phyloP scores from a whole-genome alignment of 163 green algal genomes.

The Chlamydomonas reinhardtii region DNA sequence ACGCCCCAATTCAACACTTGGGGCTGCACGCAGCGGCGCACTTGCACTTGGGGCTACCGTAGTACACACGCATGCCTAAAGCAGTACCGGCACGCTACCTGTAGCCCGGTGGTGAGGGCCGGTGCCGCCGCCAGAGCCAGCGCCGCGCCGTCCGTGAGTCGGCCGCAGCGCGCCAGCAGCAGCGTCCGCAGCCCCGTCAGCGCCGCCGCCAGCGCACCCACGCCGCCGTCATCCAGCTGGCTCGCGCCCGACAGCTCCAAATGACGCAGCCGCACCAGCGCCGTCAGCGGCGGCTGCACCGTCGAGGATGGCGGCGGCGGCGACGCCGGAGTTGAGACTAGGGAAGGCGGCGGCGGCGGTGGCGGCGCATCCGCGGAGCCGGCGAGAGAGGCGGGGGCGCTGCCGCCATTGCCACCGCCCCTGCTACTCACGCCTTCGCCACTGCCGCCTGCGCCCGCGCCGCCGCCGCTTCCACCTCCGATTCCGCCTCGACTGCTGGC shows the following conservation, averaged over 20 bases:
- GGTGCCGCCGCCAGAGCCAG: background rate
- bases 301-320: no score
- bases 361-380: no score
- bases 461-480: background rate
- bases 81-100: background rate
- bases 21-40: no score
- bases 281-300: conserved; percentile 39
- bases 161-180: conserved; percentile 48
- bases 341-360: no score
- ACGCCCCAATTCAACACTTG: no score
- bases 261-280: conserved; percentile 39
- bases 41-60: no score
- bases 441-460: background rate
- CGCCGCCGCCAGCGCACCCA: conserved; percentile 39
- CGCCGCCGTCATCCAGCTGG: conserved; percentile 34
- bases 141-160: conserved; percentile 18
- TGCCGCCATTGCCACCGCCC: background rate
- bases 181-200: conserved; percentile 43
- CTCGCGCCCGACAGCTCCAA: conserved; percentile 55
- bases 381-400: background rate
- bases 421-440: background rate
- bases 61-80: no score
- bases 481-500: background rate
- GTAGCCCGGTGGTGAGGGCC: background rate
- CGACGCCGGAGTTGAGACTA: no score